Evolutionary conservation across 2,329 filamentous ascomycete genomes (phyloP), one percentile per base, ranked within the genome.

Genomic region (Ophiocordyceps camponoti-rufipedis): DNA sequence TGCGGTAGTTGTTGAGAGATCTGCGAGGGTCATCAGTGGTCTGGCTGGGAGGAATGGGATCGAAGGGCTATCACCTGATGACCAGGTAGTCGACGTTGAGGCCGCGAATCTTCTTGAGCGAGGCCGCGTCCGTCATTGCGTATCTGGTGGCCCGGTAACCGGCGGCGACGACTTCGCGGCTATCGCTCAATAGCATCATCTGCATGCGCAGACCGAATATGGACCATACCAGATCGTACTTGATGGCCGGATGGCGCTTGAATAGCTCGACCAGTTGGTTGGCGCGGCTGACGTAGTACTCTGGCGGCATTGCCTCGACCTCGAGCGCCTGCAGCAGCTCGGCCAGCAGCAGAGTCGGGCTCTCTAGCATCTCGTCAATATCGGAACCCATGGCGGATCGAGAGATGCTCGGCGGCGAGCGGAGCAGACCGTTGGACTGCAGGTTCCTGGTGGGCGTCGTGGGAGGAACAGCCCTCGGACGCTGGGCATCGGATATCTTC

Each of bases 241-340:
- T 98, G 47, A 98, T 71, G 1, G 85, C 89, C 1, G 87, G 85
- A 61, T 96, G 79, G 45, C 86, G 75, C 60, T 89, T 94, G 65
- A 98, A 94, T n/a, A 98, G 70, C 50, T 93, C 85, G n/a, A 96
- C 91, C 9, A 98, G 71, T 51, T 78, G 84, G 58, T 98, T 98
- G 28, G 87, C 87, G 49, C 86, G 78, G 48, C 84, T 85, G 45
- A 98, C 89, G 58, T 98, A 98, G 64, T 94, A 95, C 62, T 96
- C 91, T 0, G 89, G 81, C 41, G 78, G 75, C 78, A 95, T 85
- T 28, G 85, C 85, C 57, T 87, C 84, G 12, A 81, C 72, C 59
- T 98, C 91, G 38, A 98, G 67, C 2, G 87, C 85, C 58, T 94
- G 88, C 23, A 98, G 67, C 28, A 94, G 82, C 59, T 98, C 91